Percentiles rank a stretch among this genome's conserved stretches.
These are phyloP conservation scores for Mycena venus DNA, from an alignment of 768 basidiomycete genomes.

Conservation along the genomic window DNA sequence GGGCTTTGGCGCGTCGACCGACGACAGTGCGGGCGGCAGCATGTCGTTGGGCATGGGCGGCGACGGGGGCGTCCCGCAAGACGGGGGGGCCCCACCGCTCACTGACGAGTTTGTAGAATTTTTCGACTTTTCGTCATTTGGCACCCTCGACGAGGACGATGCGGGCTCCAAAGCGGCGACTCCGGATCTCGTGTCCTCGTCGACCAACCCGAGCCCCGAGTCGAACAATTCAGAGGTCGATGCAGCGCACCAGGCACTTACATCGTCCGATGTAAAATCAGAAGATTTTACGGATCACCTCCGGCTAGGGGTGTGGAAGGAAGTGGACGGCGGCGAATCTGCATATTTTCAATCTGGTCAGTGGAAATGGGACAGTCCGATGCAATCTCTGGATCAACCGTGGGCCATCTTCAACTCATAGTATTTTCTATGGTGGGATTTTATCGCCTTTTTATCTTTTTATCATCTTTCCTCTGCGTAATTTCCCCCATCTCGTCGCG, in stretches of 20 bases:
- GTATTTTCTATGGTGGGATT: slow-evolving; percentile 49
- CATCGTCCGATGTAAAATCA: slow-evolving; percentile 64
- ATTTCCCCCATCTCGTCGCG: slow-evolving; percentile 38
- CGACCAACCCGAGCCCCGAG: slow-evolving; percentile 83
- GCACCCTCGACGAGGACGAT: slow-evolving; percentile 70
- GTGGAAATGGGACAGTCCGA: slow-evolving; percentile 83
- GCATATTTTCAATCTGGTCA: slow-evolving; percentile 71
- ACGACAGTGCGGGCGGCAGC: slow-evolving; percentile 48
- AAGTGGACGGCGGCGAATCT: slow-evolving; percentile 83
- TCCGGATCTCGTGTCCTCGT: slow-evolving; percentile 78
- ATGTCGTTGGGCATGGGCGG: slow-evolving; percentile 51
- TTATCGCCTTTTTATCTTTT: slow-evolving; percentile 51
- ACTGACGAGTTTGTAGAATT: slow-evolving; percentile 70
- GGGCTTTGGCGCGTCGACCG: slow-evolving; percentile 55
- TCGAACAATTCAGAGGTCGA: slow-evolving; percentile 78
- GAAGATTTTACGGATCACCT: slow-evolving; percentile 70
- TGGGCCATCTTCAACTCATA: slow-evolving; percentile 81
- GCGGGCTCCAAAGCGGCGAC: slow-evolving; percentile 76
- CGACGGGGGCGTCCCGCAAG: slow-evolving; percentile 39
- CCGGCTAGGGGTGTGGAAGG: slow-evolving; percentile 72
- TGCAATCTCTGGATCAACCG: slow-evolving; percentile 74
- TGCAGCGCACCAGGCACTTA: slow-evolving; percentile 56
- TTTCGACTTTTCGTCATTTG: slow-evolving; percentile 78
- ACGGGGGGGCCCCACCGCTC: slow-evolving; percentile 45
- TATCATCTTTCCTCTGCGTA: slow-evolving; percentile 46